A percentile compares a stretch with the other conserved stretches of the same genome.
These are phyloP conservation scores for Inonotus hispidus DNA, from an alignment of 1,284 basidiomycete genomes.

Conservation along the genomic window DNA sequence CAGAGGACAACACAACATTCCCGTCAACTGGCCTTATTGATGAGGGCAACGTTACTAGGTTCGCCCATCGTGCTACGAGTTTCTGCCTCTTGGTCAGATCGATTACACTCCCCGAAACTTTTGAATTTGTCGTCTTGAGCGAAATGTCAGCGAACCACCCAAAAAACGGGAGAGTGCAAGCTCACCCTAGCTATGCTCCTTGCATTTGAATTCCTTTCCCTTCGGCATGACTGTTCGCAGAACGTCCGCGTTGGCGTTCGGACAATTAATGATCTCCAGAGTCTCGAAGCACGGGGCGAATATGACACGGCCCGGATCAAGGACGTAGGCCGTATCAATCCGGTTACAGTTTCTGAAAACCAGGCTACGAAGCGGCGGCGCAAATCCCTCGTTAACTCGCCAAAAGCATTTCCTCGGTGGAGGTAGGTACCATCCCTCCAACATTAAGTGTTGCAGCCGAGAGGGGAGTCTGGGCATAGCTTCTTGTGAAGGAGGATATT, in stretches of 20 bases:
- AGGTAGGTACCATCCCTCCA: not conserved
- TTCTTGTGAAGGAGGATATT: too few relatives aligned
- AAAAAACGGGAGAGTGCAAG: too few relatives aligned
- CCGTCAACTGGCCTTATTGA: too few relatives aligned
- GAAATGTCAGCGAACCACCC: too few relatives aligned
- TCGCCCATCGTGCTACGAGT: too few relatives aligned
- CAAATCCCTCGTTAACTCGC: not conserved
- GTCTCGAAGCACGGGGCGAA: not conserved
- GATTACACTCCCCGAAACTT: too few relatives aligned
- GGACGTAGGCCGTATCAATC: not conserved
- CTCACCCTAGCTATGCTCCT: too few relatives aligned
- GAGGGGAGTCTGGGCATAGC: not conserved
- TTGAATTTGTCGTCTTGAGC: too few relatives aligned
- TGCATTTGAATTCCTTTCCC: not conserved
- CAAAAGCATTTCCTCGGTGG: not conserved
- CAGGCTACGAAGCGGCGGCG: not conserved
- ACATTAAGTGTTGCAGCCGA: not conserved
- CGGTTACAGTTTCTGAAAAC: not conserved
- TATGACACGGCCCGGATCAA: not conserved
- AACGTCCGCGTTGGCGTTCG: not conserved
- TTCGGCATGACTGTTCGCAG: not conserved
- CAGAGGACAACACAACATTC: too few relatives aligned
- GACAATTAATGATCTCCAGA: not conserved
- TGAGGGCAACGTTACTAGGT: too few relatives aligned
- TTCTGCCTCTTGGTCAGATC: too few relatives aligned